Evolutionary conservation across 352 stramenopile species (phyloP).

Genomic region (Phytopythium aichiense): DNA sequence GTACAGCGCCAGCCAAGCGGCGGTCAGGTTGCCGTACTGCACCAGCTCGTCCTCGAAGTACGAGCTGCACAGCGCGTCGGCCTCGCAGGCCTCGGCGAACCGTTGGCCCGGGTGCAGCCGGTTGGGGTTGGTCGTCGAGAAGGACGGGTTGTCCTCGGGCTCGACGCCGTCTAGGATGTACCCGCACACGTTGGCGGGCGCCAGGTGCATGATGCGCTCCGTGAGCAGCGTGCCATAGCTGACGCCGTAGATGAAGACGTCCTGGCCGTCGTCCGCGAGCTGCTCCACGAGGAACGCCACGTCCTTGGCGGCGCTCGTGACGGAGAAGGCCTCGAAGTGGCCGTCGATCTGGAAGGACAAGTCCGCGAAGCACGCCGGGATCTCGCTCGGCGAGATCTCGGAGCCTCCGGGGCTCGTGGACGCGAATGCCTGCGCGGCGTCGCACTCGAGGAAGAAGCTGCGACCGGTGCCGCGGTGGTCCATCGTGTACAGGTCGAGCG

Average conservation of each 20-base stretch:
- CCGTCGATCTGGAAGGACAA: constrained; percentile 31
- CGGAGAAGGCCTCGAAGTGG: constrained; percentile 31
- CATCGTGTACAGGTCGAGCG: constrained; percentile 37
- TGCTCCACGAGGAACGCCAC: constrained; percentile 17
- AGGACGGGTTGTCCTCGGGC: constrained; percentile 2
- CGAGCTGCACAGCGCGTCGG: constrained; percentile 1
- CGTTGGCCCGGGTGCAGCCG: neutral
- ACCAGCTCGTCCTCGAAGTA: constrained; percentile 1
- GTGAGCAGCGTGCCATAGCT: constrained; percentile 29
- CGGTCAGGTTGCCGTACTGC: neutral
- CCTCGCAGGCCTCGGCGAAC: neutral
- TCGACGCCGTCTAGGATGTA: constrained; percentile 29
- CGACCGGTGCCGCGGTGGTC: constrained; percentile 51
- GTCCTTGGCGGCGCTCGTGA: constrained; percentile 39
- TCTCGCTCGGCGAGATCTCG: constrained; percentile 16
- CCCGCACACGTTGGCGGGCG: constrained; percentile 17
- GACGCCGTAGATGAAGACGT: constrained; percentile 27
- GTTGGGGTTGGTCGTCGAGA: neutral
- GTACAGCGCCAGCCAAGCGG: constrained; percentile 1
- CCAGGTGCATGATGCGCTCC: constrained; percentile 30
- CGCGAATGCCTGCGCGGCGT: constrained; percentile 27
- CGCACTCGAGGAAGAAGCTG: constrained; percentile 34
- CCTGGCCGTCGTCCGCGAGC: constrained; percentile 8
- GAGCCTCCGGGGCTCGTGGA: constrained; percentile 15
- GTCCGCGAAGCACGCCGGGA: constrained; percentile 28